Conservation (phyloP, 768 basidiomycete species). For the Mycena vulgaris region DNA sequence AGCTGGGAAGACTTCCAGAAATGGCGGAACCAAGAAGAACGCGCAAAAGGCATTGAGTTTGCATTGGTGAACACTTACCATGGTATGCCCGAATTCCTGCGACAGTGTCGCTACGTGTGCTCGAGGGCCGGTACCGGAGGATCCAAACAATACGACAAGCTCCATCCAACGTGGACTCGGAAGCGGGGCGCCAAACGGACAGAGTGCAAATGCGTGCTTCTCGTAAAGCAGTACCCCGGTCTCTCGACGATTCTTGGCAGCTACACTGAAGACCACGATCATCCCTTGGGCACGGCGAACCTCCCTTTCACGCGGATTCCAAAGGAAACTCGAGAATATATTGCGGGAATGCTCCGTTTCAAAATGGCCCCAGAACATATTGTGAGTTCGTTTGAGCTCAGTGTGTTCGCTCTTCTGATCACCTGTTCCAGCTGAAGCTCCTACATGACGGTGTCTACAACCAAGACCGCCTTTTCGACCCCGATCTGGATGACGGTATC, state of each 20-base stretch:
- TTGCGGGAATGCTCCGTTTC: too few relatives aligned
- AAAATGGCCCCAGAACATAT: too few relatives aligned
- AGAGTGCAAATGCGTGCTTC: neutral
- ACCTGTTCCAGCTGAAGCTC: constrained; percentile 24
- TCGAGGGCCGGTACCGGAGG: constrained; percentile 1
- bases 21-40: too few relatives aligned
- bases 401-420: too few relatives aligned
- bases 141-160: neutral
- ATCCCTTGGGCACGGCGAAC: neutral
- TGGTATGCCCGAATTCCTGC: too few relatives aligned
- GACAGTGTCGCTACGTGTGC: neutral
- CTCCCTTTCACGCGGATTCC: too few relatives aligned
- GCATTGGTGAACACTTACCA: too few relatives aligned
- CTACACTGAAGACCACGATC: neutral
- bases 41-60: too few relatives aligned
- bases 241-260: neutral
- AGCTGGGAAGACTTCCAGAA: too few relatives aligned
- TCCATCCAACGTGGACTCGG: neutral
- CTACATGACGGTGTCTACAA: constrained; percentile 15
- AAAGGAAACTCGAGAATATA: too few relatives aligned
- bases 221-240: constrained; percentile 4
- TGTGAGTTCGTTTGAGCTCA: too few relatives aligned
- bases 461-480: neutral
- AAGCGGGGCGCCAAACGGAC: neutral
- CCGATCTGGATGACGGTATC: neutral